Percentiles rank a stretch among this genome's conserved stretches.
phyloP scores from a whole-genome alignment of 495 filamentous ascomycete species.

The Cenococcum geophilum region DNA sequence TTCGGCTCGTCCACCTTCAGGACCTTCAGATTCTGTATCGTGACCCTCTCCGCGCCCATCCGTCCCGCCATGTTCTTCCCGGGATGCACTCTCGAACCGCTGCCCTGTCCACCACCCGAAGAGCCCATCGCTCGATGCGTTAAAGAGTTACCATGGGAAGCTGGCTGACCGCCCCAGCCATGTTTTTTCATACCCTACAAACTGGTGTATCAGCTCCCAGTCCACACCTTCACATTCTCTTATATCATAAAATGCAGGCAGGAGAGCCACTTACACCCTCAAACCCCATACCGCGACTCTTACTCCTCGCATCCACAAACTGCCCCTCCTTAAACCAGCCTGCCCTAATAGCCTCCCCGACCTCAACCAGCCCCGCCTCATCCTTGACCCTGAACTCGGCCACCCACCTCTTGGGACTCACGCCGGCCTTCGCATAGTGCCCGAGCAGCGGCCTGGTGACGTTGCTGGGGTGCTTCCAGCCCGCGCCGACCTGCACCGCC shows the following conservation, averaged over 20 bases:
- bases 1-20: constrained; percentile 77
- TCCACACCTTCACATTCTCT: background rate
- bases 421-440: constrained; percentile 69
- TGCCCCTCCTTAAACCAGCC: constrained; percentile 87
- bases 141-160: constrained; percentile 88
- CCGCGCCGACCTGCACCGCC: constrained; percentile 82
- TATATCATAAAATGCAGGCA: background rate
- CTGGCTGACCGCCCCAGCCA: constrained; percentile 80
- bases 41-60: constrained; percentile 84
- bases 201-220: background rate
- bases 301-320: constrained; percentile 76
- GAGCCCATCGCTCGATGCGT: constrained; percentile 88
- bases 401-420: constrained; percentile 74
- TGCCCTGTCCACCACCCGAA: constrained; percentile 77
- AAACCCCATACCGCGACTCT: constrained; percentile 81
- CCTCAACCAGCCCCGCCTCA: constrained; percentile 59
- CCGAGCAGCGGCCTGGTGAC: constrained; percentile 73
- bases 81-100: constrained; percentile 83
- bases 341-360: constrained; percentile 68
- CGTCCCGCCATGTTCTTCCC: constrained; percentile 97
- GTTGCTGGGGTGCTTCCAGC: constrained; percentile 68
- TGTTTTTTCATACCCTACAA: constrained; percentile 81
- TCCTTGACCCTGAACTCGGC: constrained; percentile 79
- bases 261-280: constrained; percentile 50
- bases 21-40: constrained; percentile 83